Conservation (phyloP, 2,329 filamentous ascomycete species). For the Fusarium sp. region DNA sequence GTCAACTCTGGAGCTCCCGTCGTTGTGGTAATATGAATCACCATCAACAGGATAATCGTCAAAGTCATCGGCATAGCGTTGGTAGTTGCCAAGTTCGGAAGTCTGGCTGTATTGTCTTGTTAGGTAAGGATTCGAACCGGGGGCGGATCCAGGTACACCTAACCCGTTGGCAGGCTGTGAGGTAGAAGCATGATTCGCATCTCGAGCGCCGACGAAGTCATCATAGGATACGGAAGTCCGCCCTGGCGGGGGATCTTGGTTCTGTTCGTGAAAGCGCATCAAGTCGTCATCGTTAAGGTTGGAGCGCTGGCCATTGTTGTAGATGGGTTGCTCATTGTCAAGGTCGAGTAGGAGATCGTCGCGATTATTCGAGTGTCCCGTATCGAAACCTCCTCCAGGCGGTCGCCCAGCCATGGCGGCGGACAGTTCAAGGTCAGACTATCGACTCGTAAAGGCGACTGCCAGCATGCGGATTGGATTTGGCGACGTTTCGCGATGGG, state of each 20-base stretch:
- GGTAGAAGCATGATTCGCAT: slow-evolving; percentile 61
- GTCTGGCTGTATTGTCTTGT: slow-evolving; percentile 76
- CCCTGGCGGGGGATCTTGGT: slow-evolving; percentile 71
- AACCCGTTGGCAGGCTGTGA: slow-evolving; percentile 55
- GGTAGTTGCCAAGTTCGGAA: slow-evolving; percentile 87
- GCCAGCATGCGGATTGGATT: slow-evolving; percentile 52
- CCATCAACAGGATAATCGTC: slow-evolving; percentile 85
- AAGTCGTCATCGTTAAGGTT: slow-evolving; percentile 86
- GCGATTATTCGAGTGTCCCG: slow-evolving; percentile 61
- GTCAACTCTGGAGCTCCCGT: slow-evolving; percentile 71
- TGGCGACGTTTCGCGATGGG: slow-evolving; percentile 18
- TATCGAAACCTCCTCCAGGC: slow-evolving; percentile 60
- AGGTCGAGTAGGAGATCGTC: slow-evolving; percentile 80
- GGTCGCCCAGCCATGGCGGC: slow-evolving; percentile 73
- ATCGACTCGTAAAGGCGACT: slow-evolving; percentile 46
- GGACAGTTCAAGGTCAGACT: slow-evolving; percentile 54
- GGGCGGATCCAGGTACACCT: slow-evolving; percentile 35
- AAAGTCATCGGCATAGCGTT: slow-evolving; percentile 88
- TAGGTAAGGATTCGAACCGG: slow-evolving; percentile 58
- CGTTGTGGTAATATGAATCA: slow-evolving; percentile 88
- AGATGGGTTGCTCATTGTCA: slow-evolving; percentile 77
- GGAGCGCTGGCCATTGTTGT: slow-evolving; percentile 81
- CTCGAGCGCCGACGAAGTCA: slow-evolving; percentile 84
- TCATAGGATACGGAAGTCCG: slow-evolving; percentile 94
- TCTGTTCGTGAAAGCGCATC: slow-evolving; percentile 78